phyloP scores from a whole-genome alignment of 164 flowering plant genomes.

The Kalanchoe fedtschenkoi region DNA sequence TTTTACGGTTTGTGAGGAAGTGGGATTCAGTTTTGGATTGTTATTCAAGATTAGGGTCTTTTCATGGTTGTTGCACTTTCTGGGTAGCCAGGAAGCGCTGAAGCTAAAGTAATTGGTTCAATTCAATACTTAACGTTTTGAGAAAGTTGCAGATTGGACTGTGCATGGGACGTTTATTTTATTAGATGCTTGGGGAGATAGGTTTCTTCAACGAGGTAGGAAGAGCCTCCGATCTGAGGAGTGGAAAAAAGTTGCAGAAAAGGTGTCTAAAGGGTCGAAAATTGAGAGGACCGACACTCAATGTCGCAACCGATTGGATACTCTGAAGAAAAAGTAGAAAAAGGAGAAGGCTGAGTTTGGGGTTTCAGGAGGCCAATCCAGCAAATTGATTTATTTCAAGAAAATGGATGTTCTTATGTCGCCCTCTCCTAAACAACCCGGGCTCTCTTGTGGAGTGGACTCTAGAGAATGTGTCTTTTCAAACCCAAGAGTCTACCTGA shows the following conservation, averaged over 20 bases:
- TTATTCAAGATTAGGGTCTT: neutral
- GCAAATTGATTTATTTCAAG: conserved; percentile 70
- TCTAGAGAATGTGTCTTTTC: conserved; percentile 31
- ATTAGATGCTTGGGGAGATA: conserved; percentile 79
- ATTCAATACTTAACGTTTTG: too few relatives aligned
- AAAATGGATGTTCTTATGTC: conserved; percentile 56
- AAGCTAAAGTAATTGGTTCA: too few relatives aligned
- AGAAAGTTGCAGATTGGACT: conserved; percentile 54
- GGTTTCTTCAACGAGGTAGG: conserved; percentile 72
- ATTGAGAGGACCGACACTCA: conserved; percentile 38
- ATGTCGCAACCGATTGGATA: conserved; percentile 62
- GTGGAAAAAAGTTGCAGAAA: conserved; percentile 79
- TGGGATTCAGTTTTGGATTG: neutral
- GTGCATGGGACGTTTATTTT: conserved; percentile 51
- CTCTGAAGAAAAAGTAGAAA: conserved; percentile 76
- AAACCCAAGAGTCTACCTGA: conserved; percentile 26
- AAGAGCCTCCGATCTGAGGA: conserved; percentile 76
- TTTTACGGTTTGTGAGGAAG: neutral
- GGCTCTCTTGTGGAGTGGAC: conserved; percentile 28
- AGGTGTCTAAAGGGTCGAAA: conserved; percentile 41
- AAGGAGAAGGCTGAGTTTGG: conserved; percentile 52
- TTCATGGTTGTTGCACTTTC: too few relatives aligned
- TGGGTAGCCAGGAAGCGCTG: too few relatives aligned
- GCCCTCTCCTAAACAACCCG: conserved; percentile 16
- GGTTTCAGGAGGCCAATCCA: conserved; percentile 19